Evolutionary conservation across 2,329 filamentous ascomycete species (phyloP).

Genomic region (Ophiostoma triangulosporum): DNA sequence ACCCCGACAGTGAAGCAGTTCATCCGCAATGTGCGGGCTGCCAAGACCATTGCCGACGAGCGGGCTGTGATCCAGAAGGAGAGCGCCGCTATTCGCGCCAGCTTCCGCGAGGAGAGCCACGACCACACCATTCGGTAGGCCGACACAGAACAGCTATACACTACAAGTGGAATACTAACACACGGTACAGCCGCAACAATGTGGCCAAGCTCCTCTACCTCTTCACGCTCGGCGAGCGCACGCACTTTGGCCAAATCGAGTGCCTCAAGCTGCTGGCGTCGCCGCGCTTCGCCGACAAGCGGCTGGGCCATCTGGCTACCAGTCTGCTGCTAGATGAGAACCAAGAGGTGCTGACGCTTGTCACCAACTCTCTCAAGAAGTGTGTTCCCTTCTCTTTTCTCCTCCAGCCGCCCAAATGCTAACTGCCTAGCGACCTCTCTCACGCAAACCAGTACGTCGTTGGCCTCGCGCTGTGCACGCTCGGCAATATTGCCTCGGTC

Average conservation of each 20-base stretch:
- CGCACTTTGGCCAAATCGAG: slow-evolving; percentile 98
- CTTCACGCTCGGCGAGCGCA: slow-evolving; percentile 92
- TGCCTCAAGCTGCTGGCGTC: slow-evolving; percentile 95
- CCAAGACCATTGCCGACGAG: slow-evolving; percentile 98
- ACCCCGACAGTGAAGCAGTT: slow-evolving; percentile 83
- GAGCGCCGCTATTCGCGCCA: slow-evolving; percentile 92
- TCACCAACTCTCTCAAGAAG: slow-evolving; percentile 98
- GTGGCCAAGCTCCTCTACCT: slow-evolving; percentile 96
- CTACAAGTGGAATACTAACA: not conserved
- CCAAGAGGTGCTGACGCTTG: slow-evolving; percentile 90
- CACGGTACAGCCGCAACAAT: slow-evolving; percentile 69
- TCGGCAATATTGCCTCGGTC: slow-evolving; percentile 93
- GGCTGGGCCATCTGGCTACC: slow-evolving; percentile 86
- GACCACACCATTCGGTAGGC: slow-evolving; percentile 74
- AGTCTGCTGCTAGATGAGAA: slow-evolving; percentile 96
- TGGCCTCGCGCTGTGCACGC: slow-evolving; percentile 84
- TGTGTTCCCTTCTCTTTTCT: slow-evolving; percentile 25
- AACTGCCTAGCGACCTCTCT: slow-evolving; percentile 62
- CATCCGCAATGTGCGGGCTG: slow-evolving; percentile 95
- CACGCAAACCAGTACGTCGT: slow-evolving; percentile 99
- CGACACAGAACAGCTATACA: not conserved
- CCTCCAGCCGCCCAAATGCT: slow-evolving; percentile 16
- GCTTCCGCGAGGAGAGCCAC: slow-evolving; percentile 91
- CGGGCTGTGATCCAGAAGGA: slow-evolving; percentile 97
- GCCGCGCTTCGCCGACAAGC: slow-evolving; percentile 94